Conservation (phyloP, 176 grass and related monocot genomes). For the Phyllostachys edulis region DNA sequence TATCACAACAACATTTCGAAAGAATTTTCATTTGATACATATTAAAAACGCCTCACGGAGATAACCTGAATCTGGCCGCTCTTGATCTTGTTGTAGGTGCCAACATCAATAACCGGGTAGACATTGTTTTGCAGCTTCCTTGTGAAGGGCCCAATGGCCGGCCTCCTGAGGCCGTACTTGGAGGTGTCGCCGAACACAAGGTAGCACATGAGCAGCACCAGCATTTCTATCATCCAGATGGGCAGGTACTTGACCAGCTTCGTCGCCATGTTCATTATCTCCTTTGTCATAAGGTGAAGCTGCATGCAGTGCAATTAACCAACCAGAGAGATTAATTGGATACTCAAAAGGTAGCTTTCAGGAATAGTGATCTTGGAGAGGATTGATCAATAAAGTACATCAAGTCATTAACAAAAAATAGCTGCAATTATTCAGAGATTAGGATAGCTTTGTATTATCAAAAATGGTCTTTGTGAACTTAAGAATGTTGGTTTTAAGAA, state of each 20-base stretch:
- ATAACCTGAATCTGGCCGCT: conserved; percentile 48
- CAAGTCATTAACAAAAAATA: too few relatives aligned
- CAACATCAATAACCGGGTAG: conserved; percentile 44
- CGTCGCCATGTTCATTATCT: conserved; percentile 32
- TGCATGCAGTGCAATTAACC: not conserved
- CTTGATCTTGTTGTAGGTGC: conserved; percentile 52
- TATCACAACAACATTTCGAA: too few relatives aligned
- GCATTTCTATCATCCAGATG: conserved; percentile 22
- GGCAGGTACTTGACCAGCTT: conserved; percentile 23
- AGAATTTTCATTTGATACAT: too few relatives aligned
- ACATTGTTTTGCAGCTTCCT: conserved; percentile 7
- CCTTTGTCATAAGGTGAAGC: conserved; percentile 46
- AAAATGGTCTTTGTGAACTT: too few relatives aligned
- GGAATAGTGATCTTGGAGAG: too few relatives aligned
- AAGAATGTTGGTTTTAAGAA: too few relatives aligned
- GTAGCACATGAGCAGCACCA: conserved; percentile 42
- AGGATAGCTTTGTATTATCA: too few relatives aligned
- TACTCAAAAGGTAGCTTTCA: too few relatives aligned
- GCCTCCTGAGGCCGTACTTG: conserved; percentile 43
- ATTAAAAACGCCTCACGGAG: not conserved
- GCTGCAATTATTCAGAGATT: too few relatives aligned
- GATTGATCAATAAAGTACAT: too few relatives aligned
- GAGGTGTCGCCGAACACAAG: conserved; percentile 48
- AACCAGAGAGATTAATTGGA: too few relatives aligned
- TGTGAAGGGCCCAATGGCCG: conserved; percentile 31